Evolutionary conservation across 83 land plant species (phyloP).

Genomic region (Thuja plicata): DNA sequence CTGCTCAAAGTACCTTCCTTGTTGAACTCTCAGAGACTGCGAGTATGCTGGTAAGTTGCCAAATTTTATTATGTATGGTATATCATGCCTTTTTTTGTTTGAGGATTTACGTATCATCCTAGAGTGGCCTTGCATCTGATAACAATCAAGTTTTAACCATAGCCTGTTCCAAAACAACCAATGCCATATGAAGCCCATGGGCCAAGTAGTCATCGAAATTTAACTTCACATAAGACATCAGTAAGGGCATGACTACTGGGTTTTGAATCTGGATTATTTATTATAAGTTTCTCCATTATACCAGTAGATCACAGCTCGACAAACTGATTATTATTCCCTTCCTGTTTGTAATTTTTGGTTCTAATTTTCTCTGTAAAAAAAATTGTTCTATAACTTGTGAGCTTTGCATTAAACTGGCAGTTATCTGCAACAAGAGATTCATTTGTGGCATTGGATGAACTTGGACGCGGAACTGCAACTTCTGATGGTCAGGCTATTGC

Average conservation of each 20-base stretch:
- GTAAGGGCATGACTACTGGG: background rate
- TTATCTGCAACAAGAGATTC: slow-evolving; percentile 79
- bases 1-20: slow-evolving; percentile 95
- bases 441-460: slow-evolving; percentile 92
- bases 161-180: background rate
- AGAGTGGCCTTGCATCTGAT: background rate
- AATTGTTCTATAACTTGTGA: background rate
- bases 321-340: background rate
- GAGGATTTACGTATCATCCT: background rate
- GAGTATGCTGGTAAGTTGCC: slow-evolving; percentile 75
- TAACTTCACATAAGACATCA: background rate
- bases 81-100: background rate
- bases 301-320: background rate
- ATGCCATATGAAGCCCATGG: background rate
- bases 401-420: slow-evolving; percentile 31
- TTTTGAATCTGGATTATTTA: background rate
- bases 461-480: slow-evolving; percentile 97
- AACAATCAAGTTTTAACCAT: background rate
- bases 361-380: background rate
- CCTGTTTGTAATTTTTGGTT: background rate
- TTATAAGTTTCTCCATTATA: background rate
- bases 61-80: background rate
- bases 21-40: slow-evolving; percentile 94
- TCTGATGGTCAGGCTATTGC: slow-evolving; percentile 99
- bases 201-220: background rate